These are phyloP conservation scores for Lignosus rhinocerotis DNA, from an alignment of 1,284 basidiomycete species.

Conservation along the genomic window DNA sequence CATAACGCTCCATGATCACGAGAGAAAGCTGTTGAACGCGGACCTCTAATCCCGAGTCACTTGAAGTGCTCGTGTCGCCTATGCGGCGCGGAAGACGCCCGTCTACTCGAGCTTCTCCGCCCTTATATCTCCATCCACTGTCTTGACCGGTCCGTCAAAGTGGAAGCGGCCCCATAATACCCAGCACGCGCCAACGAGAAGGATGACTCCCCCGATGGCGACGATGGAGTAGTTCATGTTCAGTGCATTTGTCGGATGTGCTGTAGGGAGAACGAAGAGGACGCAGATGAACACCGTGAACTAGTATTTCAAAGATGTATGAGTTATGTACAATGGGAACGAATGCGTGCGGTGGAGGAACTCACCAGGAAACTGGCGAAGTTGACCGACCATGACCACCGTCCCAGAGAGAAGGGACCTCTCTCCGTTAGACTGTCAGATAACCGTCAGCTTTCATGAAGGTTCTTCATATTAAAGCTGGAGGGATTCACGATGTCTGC, in stretches of 20 bases:
- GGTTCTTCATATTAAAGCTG: neutral
- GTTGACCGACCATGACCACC: constrained; percentile 56
- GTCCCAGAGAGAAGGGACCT: constrained; percentile 56
- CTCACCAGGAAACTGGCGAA: constrained; percentile 47
- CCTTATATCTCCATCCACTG: constrained; percentile 4
- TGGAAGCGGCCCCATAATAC: constrained; percentile 37
- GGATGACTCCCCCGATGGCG: constrained; percentile 46
- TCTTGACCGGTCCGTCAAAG: constrained; percentile 37
- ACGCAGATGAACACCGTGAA: constrained; percentile 56
- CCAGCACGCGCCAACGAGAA: constrained; percentile 45
- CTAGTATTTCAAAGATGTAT: constrained; percentile 29
- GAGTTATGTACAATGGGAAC: neutral
- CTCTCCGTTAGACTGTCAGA: constrained; percentile 37
- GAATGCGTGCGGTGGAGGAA: constrained; percentile 1
- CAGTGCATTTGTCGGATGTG: constrained; percentile 52
- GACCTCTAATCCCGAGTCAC: too few species aligned
- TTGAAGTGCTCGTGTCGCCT: too few species aligned
- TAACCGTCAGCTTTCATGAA: neutral
- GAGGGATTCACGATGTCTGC: constrained; percentile 40
- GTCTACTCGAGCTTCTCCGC: neutral
- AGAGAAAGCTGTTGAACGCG: too few species aligned
- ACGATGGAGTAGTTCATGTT: constrained; percentile 70
- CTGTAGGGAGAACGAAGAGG: constrained; percentile 62
- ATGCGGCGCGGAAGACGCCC: too few species aligned
- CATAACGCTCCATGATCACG: too few species aligned